These are phyloP conservation scores for Lolium multiflorum DNA, from an alignment of 176 grass and related monocot genomes.

Conservation along the genomic window DNA sequence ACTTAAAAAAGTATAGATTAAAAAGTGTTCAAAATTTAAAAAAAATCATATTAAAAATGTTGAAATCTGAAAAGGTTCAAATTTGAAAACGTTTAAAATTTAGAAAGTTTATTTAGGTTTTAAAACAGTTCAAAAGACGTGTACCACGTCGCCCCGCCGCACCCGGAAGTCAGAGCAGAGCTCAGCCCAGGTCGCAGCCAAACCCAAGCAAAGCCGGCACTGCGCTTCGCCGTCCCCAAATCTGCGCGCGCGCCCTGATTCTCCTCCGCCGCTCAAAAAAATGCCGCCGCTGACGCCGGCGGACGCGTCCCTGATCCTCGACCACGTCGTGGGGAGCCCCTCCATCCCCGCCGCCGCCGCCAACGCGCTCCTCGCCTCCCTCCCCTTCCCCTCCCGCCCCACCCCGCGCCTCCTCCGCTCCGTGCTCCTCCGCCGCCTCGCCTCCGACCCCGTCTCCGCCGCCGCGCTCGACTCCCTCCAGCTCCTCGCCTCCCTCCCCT, in stretches of 20 bases:
- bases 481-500: conserved; percentile 41
- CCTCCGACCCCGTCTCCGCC: conserved; percentile 44
- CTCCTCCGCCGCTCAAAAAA: not conserved
- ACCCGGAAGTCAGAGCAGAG: too few relatives aligned
- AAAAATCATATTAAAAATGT: too few relatives aligned
- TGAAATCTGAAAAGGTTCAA: too few relatives aligned
- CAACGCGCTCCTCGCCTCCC: conserved; percentile 21
- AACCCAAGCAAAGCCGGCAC: too few relatives aligned
- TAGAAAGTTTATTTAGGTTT: too few relatives aligned
- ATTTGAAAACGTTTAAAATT: too few relatives aligned
- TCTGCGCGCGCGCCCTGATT: not conserved
- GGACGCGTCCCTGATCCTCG: conserved; percentile 50
- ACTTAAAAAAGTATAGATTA: too few relatives aligned
- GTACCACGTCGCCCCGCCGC: too few relatives aligned
- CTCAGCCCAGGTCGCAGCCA: too few relatives aligned
- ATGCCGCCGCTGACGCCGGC: conserved; percentile 45
- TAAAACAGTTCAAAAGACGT: too few relatives aligned
- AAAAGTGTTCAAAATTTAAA: too few relatives aligned
- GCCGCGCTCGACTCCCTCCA: conserved; percentile 43
- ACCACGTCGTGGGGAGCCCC: conserved; percentile 49
- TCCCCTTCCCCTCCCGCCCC: conserved; percentile 45
- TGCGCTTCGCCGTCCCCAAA: not conserved
- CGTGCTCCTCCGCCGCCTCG: conserved; percentile 51
- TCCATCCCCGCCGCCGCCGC: conserved; percentile 1
- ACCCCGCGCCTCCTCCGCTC: conserved; percentile 43